Evolutionary conservation across 2,329 filamentous ascomycete genomes (phyloP), one percentile per base, ranked within the genome.

Genomic region (Lecanosticta acicola): DNA sequence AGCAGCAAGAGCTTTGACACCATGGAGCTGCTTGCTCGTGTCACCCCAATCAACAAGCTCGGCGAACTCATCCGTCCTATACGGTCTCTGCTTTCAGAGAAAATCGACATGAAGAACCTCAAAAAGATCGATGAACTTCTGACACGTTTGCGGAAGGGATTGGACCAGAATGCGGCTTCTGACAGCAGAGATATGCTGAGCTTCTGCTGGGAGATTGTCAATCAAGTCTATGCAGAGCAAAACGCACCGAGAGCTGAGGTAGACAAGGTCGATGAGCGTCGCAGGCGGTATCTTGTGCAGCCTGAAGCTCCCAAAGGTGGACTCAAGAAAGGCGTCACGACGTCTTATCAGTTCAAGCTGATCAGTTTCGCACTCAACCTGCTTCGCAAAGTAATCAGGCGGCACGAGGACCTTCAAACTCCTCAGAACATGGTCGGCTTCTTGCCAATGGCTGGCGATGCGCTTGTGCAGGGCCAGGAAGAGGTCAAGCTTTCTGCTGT

Each of bases 1-100:
- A 93, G 87, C 67, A 96, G 87, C 73, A 98, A 97, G 73, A 96
- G 90, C 63, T 94, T 90, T 60, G 94, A 98, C 63, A 94, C 93
- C 0, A 94, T 97, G 83, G 91, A 97, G 66, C 74, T 97, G 13
- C 76, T 97, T 54, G 85, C 93, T 19, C 87, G 84, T 60, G 89
- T 83, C 39, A 83, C 87, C 1, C 91, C 89, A 1, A 74, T 96
- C 18, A 73, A 70, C 41, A 80, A 83, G 46, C 76, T 97, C 4
- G 81, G 84, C 39, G 79, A 84, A 40, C 78, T 98, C 3, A 76
- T 96, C 41, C 76, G 76, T 43, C 94, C 93, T 1, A 73, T 97
- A 38, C 85, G 87, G 59, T 75, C 81, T 5, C 73, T 98, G 16
- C 71, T 98, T 32, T 76, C 84, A 45, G 88, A 97, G 66, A 93